Evolutionary conservation across 768 basidiomycete species (phyloP), one percentile per base, ranked within the genome.

Genomic region (Vararia minispora): DNA sequence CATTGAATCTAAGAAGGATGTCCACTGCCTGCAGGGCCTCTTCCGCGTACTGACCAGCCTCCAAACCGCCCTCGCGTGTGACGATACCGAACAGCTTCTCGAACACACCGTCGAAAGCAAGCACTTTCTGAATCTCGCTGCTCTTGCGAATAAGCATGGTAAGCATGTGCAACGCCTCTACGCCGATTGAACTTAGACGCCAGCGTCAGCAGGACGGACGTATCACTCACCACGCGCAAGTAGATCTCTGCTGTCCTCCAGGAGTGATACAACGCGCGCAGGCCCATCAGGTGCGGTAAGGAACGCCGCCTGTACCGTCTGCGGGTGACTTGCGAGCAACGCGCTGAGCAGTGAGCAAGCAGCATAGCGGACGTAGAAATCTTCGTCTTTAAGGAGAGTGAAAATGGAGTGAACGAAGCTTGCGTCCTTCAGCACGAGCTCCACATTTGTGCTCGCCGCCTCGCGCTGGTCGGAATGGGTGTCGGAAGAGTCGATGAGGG

Each of bases 31-130:
- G 68, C 40, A 99, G 62, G n/a, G 87, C 86, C 47, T 90, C 81
- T 47, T 85, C 79, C 0, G 86, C 76, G 29, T 86, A 80, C 39
- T 82, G 69, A 8, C 90, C 90, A 12, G 92, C 91, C 49, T 97
- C 92, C 17, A 91, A 68, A 0, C 95, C 95, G 16, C 90, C 88
- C 58, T 97, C 94, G 44, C 75, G 71, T 7, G 74, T 70, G 44
- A 98, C 73, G 33, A 86, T 90, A 39, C 79, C 79, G 62, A 98
- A 90, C 22, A 99, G 70, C 54, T 83, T 88, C 64, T 99, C 95
- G 52, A 99, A 98, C 2, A 86, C 87, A 14, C 95, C 91, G 49
- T 91, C 90, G 50, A 99, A 99, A 0, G 92, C 90, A 31, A 98
- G 75, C 22, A 97, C 78, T 60, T 97, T 98, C 54, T 97, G 94